These are phyloP conservation scores for Blastobotrys arbuscula DNA, from an alignment of 1,139 yeast species.

Conservation along the genomic window DNA sequence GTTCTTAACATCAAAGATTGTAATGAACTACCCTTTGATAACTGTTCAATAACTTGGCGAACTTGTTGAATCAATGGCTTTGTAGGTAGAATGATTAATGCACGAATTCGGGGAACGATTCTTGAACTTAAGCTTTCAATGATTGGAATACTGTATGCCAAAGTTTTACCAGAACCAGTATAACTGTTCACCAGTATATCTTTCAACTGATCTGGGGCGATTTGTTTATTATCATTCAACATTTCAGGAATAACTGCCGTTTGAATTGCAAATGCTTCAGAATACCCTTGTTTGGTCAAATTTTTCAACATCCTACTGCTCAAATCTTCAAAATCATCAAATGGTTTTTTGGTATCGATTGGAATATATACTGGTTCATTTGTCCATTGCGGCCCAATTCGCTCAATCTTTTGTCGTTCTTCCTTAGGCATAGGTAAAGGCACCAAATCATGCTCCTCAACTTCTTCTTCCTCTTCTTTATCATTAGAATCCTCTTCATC, in stretches of 20 bases:
- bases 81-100: slow-evolving; percentile 83
- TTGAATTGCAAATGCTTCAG: slow-evolving; percentile 73
- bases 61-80: slow-evolving; percentile 84
- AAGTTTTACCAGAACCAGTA: slow-evolving; percentile 95
- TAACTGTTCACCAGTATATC: slow-evolving; percentile 88
- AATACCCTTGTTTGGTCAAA: slow-evolving; percentile 42
- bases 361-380: slow-evolving; percentile 54
- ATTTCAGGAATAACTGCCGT: slow-evolving; percentile 56
- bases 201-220: slow-evolving; percentile 47
- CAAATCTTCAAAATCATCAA: slow-evolving; percentile 29
- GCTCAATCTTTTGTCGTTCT: slow-evolving; percentile 50
- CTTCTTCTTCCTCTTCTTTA: slow-evolving; percentile 12
- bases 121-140: slow-evolving; percentile 60
- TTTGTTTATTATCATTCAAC: slow-evolving; percentile 43
- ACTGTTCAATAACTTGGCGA: slow-evolving; percentile 50
- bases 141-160: slow-evolving; percentile 83
- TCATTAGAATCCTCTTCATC: background rate
- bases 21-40: slow-evolving; percentile 65
- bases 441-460: slow-evolving; percentile 42
- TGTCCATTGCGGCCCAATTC: slow-evolving; percentile 44
- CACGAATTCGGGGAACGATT: slow-evolving; percentile 67
- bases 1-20: slow-evolving; percentile 53
- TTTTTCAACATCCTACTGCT: slow-evolving; percentile 42
- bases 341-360: slow-evolving; percentile 25
- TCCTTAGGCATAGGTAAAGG: slow-evolving; percentile 55